Conservation (phyloP, 2,329 filamentous ascomycete species). For the Knoxdaviesia proteae region DNA sequence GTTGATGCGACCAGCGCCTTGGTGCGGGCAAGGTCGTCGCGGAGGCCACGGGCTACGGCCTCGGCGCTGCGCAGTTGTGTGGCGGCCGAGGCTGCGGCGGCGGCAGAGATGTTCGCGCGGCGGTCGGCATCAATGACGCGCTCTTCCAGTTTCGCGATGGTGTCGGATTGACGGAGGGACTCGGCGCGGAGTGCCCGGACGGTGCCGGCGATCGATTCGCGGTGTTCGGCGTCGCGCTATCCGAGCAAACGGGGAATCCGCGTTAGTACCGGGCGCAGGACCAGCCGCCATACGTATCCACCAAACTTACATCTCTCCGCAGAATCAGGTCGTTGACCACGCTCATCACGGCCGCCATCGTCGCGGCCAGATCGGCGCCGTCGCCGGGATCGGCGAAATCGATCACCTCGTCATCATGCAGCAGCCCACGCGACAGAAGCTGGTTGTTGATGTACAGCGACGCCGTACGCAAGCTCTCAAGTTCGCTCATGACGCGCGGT, state of each 20-base stretch:
- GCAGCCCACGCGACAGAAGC: constrained; percentile 41
- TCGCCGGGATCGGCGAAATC: constrained; percentile 62
- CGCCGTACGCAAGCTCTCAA: constrained; percentile 42
- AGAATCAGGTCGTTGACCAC: constrained; percentile 85
- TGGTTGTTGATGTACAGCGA: constrained; percentile 57
- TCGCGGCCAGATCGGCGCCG: constrained; percentile 35
- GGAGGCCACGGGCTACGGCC: constrained; percentile 50
- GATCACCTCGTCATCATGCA: constrained; percentile 50
- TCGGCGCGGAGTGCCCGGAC: constrained; percentile 59
- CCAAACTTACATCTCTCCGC: constrained; percentile 54
- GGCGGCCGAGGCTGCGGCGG: constrained; percentile 49
- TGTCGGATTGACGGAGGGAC: constrained; percentile 48
- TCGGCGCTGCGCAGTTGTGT: constrained; percentile 56
- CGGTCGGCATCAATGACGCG: constrained; percentile 33
- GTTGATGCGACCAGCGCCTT: constrained; percentile 68
- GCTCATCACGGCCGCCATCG: constrained; percentile 75
- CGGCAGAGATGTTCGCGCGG: constrained; percentile 36
- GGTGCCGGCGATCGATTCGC: constrained; percentile 61
- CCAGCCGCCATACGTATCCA: neutral
- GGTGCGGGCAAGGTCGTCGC: constrained; percentile 63
- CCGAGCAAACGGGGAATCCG: neutral
- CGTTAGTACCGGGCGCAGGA: neutral
- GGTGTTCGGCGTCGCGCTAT: constrained; percentile 74
- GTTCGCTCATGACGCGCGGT: constrained; percentile 26
- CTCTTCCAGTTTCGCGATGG: constrained; percentile 38